Percentiles rank a stretch among this genome's conserved stretches.
These are phyloP conservation scores for Psilocybe cyanescens DNA, from an alignment of 768 basidiomycete genomes.

Conservation along the genomic window DNA sequence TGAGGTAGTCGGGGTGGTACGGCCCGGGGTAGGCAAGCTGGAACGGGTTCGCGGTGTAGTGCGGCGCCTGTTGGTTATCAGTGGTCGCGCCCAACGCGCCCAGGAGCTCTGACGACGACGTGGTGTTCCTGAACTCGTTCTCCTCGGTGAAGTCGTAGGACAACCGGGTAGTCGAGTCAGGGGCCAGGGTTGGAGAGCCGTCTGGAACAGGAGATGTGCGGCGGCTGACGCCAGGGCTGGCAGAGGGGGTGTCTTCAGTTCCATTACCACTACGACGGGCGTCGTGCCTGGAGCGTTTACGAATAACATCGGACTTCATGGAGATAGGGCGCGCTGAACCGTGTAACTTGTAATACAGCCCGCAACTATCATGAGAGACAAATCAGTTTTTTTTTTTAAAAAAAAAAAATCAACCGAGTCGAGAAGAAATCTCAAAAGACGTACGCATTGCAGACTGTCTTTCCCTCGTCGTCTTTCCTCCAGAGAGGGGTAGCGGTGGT, in stretches of 20 bases:
- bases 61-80: conserved; percentile 24
- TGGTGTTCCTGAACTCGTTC: conserved; percentile 39
- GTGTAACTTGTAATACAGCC: conserved; percentile 85
- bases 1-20: conserved; percentile 74
- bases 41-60: conserved; percentile 37
- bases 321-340: conserved; percentile 86
- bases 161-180: conserved; percentile 69
- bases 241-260: conserved; percentile 71
- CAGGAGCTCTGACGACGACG: conserved; percentile 57
- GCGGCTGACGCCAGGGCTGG: conserved; percentile 73
- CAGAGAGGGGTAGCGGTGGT: conserved; percentile 89
- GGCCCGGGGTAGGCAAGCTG: conserved; percentile 65
- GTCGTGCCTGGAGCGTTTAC: conserved; percentile 84
- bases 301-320: conserved; percentile 91
- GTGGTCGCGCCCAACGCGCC: conserved; percentile 42
- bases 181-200: conserved; percentile 66
- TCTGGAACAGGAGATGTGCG: conserved; percentile 71
- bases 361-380: conserved; percentile 54
- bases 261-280: conserved; percentile 57
- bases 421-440: conserved; percentile 31
- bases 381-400: conserved; percentile 6
- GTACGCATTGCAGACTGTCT: conserved; percentile 90
- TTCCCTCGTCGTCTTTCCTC: conserved; percentile 91
- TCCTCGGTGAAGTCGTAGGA: conserved; percentile 56
- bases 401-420: conserved; percentile 1